Conservation (phyloP, 2,329 filamentous ascomycete species). For the Colletotrichum echinochloae region DNA sequence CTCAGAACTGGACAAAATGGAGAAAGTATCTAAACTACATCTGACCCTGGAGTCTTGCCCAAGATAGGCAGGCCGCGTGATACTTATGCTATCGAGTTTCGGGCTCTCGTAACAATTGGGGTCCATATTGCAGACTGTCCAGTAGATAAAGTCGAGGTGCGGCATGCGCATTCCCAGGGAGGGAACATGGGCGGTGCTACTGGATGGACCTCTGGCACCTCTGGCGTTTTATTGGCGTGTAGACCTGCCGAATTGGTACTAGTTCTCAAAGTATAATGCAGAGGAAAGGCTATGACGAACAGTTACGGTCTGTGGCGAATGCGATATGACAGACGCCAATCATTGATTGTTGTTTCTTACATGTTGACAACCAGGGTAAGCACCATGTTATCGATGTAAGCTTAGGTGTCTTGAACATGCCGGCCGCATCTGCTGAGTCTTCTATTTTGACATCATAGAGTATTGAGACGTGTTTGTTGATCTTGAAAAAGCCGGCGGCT, state of each 20-base stretch:
- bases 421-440: conserved; percentile 9
- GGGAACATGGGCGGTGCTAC: conserved; percentile 17
- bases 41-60: conserved; percentile 38
- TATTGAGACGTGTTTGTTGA: neutral
- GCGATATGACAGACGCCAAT: neutral
- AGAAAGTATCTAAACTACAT: conserved; percentile 49
- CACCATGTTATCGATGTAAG: neutral
- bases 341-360: neutral
- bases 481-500: conserved; percentile 6
- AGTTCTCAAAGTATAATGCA: no score
- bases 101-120: conserved; percentile 35
- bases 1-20: conserved; percentile 48
- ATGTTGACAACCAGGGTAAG: neutral
- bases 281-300: no score
- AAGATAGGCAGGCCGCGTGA: conserved; percentile 42
- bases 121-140: conserved; percentile 43
- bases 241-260: neutral
- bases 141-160: conserved; percentile 43
- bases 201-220: neutral
- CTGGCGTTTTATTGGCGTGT: neutral
- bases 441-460: neutral
- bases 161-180: conserved; percentile 43
- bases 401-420: neutral
- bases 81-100: conserved; percentile 38
- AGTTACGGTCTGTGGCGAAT: neutral